These are phyloP conservation scores for Trypanosoma mega DNA, from an alignment of 208 protist species.

Conservation along the genomic window DNA sequence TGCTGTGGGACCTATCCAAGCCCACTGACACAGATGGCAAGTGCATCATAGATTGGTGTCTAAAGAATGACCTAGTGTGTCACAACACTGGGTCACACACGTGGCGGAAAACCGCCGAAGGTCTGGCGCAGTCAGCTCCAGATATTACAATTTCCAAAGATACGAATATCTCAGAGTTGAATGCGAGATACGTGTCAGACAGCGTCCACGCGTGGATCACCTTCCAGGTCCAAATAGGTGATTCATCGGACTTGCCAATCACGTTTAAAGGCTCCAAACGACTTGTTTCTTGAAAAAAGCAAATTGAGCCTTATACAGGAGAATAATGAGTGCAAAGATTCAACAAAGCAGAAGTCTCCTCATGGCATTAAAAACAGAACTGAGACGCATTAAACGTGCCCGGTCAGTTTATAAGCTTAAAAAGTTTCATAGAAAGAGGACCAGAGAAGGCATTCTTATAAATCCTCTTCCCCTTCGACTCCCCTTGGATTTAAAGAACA, in stretches of 20 bases:
- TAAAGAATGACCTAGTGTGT: too few relatives aligned
- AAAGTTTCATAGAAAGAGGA: too few relatives aligned
- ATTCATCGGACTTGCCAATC: background rate
- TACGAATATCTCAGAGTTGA: background rate
- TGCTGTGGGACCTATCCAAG: too few relatives aligned
- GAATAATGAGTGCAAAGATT: too few relatives aligned
- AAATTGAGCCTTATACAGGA: background rate
- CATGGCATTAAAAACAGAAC: too few relatives aligned
- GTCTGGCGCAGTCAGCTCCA: background rate
- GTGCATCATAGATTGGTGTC: too few relatives aligned
- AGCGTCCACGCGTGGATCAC: slow-evolving; percentile 16
- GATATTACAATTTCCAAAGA: slow-evolving; percentile 3
- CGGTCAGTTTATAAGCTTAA: too few relatives aligned
- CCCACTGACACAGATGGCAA: too few relatives aligned
- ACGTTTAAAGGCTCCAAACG: background rate
- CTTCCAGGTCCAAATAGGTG: slow-evolving; percentile 4
- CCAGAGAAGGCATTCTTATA: background rate
- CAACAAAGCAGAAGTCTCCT: too few relatives aligned
- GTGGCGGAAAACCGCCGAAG: background rate
- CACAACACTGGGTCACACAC: background rate
- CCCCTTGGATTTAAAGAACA: too few relatives aligned
- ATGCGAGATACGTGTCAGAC: background rate
- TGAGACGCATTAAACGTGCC: too few relatives aligned
- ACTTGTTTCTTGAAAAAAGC: slow-evolving; percentile 14
- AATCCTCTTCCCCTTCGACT: too few relatives aligned